Evolutionary conservation across 345 rosid genomes (phyloP), one percentile per base, ranked within the genome.

Genomic region (Acer campestre): DNA sequence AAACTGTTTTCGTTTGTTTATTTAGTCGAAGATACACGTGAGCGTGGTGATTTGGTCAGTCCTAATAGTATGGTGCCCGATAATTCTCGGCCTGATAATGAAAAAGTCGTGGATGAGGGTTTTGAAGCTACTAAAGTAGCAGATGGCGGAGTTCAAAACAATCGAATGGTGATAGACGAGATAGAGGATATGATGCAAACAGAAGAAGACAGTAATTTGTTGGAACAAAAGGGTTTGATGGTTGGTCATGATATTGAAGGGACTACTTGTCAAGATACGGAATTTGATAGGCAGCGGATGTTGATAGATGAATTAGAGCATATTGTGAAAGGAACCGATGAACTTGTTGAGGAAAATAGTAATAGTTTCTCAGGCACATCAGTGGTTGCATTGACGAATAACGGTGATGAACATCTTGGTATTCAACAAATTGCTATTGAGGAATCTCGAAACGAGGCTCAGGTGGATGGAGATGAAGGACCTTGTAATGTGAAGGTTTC

Each of bases 231-330:
- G 18, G 76, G 55, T 17, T n/a, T 42, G 73, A 58, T 73, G 70
- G 66, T 74, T 67, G 61, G 49, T 35, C 38, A 35, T 64, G 75
- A 38, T 71, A 62, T 14, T 48, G 78, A 78, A n/a, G 86, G 65
- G 71, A 83, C 71, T 42, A 75, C 80, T 53, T 81, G 75, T 17
- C 82, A 61, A 48, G 90, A 82, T 81, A 44, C 71, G 49, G 80
- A 75, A 51, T 35, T 76, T 70, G 81, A 73, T 61, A 48, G 23
- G 44, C 80, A 82, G 14, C 87, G 82, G 10, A 79, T 80, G 49
- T 46, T 91, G 64, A 83, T 91, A 71, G 82, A 87, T 71, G 94
- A 89, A 48, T 75, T 91, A 70, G 84, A 89, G 75, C 78, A 81
- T 66, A 71, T 85, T 66, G 70, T 89, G 44, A 80, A 84, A 29